Base-by-base conservation (phyloP, 495 filamentous ascomycete genomes). In the Podospora didyma region DNA sequence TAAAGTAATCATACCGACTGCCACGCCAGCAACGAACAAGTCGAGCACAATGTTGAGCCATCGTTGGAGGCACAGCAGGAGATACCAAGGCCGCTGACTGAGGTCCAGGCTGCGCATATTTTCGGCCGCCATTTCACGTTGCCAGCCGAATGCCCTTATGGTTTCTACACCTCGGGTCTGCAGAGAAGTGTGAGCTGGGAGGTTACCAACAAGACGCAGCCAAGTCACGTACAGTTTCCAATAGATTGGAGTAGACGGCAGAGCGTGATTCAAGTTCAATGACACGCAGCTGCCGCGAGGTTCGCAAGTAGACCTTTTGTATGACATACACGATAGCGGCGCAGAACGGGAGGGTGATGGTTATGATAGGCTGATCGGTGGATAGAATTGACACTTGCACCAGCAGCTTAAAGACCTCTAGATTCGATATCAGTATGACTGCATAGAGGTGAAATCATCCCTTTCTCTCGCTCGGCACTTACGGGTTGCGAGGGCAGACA, bases 221-320 rank as follows among this genome's bases (percentile, higher is more conserved):
- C 11, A 22, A 1, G 1, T 14, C 1, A 57, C 55, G 37, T 46
- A 62, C 66, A 6, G 71, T 73, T 48, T 88, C 85, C 20, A 80
- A 70, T 49, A 87, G 85, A 44, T 80, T 77, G 0, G 82, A 78
- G 53, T 79, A 85, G 1, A 87, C 68, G 2, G 83, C 81, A 3
- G 83, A 75, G 62, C 84, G 82, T 14, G 80, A 74, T 66, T 87
- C 84, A 7, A 87, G 72, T 28, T 87, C 85, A 20, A 88, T 68
- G 44, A 84, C 73, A 34, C 85, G 82, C 5, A 88, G 66, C 59
- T 87, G 85, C 3, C 84, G 78, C 2, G 84, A 86, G 1, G 85
- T 88, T 11, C 80, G 75, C 4, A 89, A 73, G 56, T 89, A 89
- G 35, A 80, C 68, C 51, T 79, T 82, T 58, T 86, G 82, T 5